A percentile compares a stretch with the other conserved stretches of the same genome.
These are phyloP conservation scores for Chlamydomonas reinhardtii DNA, from an alignment of 163 green algal genomes.

Conservation along the genomic window DNA sequence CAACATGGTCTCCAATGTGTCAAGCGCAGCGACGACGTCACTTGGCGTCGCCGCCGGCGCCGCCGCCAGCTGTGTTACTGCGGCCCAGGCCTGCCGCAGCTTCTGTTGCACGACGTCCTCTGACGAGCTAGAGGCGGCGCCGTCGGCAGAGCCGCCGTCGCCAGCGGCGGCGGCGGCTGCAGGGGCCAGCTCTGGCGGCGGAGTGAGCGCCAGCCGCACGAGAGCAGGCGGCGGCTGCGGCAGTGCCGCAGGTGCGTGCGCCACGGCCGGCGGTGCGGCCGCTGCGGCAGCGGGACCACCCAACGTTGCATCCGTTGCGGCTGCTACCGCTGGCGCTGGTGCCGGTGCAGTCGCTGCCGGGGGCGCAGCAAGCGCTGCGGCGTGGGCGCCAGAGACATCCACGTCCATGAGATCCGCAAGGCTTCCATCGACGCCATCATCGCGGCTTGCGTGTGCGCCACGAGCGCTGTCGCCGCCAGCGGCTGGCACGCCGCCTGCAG, in stretches of 20 bases:
- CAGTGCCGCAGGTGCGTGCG: background rate
- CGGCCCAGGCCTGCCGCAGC: background rate
- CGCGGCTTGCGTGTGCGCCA: no score
- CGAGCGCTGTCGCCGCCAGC: no score
- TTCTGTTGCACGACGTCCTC: constrained; percentile 9
- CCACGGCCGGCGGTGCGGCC: background rate
- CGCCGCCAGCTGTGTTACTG: background rate
- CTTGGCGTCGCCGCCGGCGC: background rate
- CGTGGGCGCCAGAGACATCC: background rate
- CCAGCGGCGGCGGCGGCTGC: background rate
- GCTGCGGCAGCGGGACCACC: no score
- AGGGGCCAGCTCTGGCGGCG: background rate
- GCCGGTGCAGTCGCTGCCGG: no score
- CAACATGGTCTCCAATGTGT: constrained; percentile 44
- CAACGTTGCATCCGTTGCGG: no score
- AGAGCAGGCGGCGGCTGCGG: background rate
- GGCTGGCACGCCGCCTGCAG: no score
- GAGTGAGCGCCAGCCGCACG: background rate
- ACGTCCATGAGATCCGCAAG: background rate
- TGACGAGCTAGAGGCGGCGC: background rate
- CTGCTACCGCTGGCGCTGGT: background rate
- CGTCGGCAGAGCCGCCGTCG: no score
- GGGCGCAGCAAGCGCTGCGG: no score
- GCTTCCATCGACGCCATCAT: no score
- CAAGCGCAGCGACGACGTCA: background rate